A percentile compares a stretch with the other conserved stretches of the same genome.
These are phyloP conservation scores for Plenodomus tracheiphilus DNA, from an alignment of 2,329 filamentous ascomycete genomes.

Conservation along the genomic window DNA sequence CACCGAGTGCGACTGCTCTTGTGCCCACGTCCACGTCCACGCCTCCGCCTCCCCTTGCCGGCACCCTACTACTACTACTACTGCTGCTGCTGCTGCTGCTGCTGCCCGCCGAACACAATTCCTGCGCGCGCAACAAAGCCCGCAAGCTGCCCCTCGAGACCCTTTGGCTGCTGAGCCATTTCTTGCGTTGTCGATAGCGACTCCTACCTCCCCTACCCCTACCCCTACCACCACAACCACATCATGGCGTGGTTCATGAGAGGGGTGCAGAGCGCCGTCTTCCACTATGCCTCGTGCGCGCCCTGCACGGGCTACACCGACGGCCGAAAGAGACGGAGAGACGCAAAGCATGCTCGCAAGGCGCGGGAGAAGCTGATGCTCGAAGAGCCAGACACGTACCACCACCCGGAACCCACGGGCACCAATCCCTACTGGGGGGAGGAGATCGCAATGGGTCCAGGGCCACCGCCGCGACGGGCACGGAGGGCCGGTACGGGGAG, in stretches of 20 bases:
- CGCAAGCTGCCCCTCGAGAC: neutral
- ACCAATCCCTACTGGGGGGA: conserved; percentile 89
- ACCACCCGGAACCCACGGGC: conserved; percentile 78
- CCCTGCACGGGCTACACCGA: conserved; percentile 74
- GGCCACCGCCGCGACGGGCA: conserved; percentile 64
- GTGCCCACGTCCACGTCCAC: conserved; percentile 15
- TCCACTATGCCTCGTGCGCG: conserved; percentile 76
- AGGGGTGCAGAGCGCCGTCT: conserved; percentile 72
- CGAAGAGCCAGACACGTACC: conserved; percentile 73
- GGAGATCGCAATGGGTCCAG: conserved; percentile 82
- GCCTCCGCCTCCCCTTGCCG: no score
- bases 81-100: no score
- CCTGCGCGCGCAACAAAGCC: neutral
- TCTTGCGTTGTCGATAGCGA: neutral
- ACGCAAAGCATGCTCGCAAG: conserved; percentile 69
- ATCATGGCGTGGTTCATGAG: conserved; percentile 48
- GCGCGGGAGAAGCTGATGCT: conserved; percentile 67
- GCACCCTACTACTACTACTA: no score
- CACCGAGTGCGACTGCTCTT: conserved; percentile 17
- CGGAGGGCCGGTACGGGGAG: conserved; percentile 57
- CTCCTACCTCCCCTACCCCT: neutral
- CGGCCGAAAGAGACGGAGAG: conserved; percentile 69
- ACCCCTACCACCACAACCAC: neutral
- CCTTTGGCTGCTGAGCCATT: neutral
- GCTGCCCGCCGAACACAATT: neutral